phyloP scores from a whole-genome alignment of 495 filamentous ascomycete genomes.

The Aspergillus haitiensis region DNA sequence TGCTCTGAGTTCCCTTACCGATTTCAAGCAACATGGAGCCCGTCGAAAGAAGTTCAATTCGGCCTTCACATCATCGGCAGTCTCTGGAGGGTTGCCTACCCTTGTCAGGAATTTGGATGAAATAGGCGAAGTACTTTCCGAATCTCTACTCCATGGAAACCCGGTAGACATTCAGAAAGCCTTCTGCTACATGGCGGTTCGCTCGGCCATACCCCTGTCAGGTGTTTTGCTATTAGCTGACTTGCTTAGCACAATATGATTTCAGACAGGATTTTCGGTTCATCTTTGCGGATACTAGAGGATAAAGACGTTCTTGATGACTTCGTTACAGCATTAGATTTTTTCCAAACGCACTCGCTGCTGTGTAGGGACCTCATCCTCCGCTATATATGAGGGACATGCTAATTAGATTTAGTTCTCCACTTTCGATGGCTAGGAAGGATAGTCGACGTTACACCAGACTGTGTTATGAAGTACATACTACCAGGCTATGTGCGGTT shows the following conservation, averaged over 20 bases:
- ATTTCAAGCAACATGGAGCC: slow-evolving; percentile 3
- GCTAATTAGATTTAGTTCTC: not conserved
- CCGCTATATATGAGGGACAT: not conserved
- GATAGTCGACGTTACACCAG: not conserved
- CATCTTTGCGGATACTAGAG: not conserved
- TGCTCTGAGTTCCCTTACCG: not conserved
- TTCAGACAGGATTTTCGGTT: not conserved
- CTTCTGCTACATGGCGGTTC: not conserved
- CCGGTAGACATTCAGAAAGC: not conserved
- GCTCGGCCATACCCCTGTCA: not conserved
- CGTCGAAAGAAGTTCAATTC: not conserved
- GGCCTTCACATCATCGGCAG: not conserved
- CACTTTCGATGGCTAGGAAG: not conserved
- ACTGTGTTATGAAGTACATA: not conserved
- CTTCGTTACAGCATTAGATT: not conserved
- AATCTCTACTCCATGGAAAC: not conserved
- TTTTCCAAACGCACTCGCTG: not conserved
- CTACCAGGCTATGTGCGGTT: not conserved
- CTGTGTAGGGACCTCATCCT: not conserved
- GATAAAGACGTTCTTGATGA: not conserved
- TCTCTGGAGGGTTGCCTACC: not conserved
- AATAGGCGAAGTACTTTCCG: not conserved
- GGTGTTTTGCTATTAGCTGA: no score
- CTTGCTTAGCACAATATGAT: no score
- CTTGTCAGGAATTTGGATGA: not conserved